Evolutionary conservation across 768 basidiomycete genomes (phyloP), one percentile per base, ranked within the genome.

Genomic region (Phylloporus scabripes): DNA sequence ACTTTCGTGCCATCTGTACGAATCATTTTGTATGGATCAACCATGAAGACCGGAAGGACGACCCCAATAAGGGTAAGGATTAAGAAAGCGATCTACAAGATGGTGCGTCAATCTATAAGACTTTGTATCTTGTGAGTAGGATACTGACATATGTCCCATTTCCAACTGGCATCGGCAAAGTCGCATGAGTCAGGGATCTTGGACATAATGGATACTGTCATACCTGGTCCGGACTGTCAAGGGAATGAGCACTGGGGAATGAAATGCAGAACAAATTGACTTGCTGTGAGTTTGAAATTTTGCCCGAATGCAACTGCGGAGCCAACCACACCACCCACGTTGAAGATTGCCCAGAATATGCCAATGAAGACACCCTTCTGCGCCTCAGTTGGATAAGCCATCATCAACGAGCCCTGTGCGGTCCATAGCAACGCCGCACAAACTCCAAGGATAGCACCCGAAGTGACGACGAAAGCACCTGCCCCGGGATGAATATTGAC

Each of bases 61-160:
- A 85, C 75, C 4, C 89, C 89, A 46, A 82, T 77, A 36, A 79
- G 61, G 12, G 85, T 88, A 28, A 92, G 75, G 51, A 83, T 70
- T 42, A 92, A 70, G 69, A 92, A 92, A 5, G 70, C 83, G 54
- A 87, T 82, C 86, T 88, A n/a, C n/a, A 32, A 18, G 1, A 38
- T 34, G 40, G 20, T 54, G 29, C 9, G 15, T 48, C 23, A 50
- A n/a, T n/a, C 23, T 14, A 36, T 32, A 6, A 18, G 4, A 26
- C 21, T 7, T 23, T 40, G 11, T 6, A 44, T 40, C 18, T 21
- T 37, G 15, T 12, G 46, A 38, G 20, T 36, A 28, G 60, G 77
- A 48, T 59, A 86, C 86, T 60, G 85, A 88, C 87, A 60, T 90
- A 90, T 46, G 87, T 90, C 26, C 80, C 81, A 58, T 87, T 87